These are phyloP conservation scores for Talaromyces adpressus DNA, from an alignment of 495 filamentous ascomycete genomes.

Conservation along the genomic window DNA sequence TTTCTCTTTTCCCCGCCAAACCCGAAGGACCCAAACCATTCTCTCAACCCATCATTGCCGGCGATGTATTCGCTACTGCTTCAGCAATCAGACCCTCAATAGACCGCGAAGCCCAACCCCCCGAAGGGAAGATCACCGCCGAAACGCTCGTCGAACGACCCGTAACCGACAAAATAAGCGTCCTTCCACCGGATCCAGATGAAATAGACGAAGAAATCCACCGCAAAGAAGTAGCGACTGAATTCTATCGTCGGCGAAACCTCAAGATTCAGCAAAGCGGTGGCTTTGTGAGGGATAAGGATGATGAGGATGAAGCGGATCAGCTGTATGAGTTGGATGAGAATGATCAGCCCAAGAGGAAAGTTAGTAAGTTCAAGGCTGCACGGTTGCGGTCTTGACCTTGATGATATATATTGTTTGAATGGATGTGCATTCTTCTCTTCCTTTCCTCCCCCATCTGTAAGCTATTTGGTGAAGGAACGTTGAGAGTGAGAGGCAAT, in stretches of 20 bases:
- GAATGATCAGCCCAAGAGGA: constrained; percentile 56
- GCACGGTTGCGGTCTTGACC: constrained; percentile 51
- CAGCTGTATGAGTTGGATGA: constrained; percentile 32
- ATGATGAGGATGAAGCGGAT: constrained; percentile 47
- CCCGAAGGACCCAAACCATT: constrained; percentile 39
- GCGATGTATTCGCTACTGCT: constrained; percentile 14
- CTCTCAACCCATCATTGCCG: constrained; percentile 35
- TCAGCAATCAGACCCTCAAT: constrained; percentile 1
- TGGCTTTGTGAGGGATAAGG: constrained; percentile 55
- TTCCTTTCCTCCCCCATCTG: neutral
- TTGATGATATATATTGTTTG: neutral
- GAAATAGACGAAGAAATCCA: constrained; percentile 68
- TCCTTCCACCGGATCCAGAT: constrained; percentile 48
- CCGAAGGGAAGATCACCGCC: constrained; percentile 51
- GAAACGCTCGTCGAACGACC: constrained; percentile 57
- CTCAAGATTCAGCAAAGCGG: constrained; percentile 71
- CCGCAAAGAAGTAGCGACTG: constrained; percentile 67
- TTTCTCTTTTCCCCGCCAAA: constrained; percentile 35
- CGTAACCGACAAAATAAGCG: constrained; percentile 15
- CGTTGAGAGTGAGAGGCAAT: neutral
- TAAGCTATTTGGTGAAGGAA: neutral
- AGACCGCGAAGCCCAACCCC: constrained; percentile 36
- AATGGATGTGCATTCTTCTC: neutral
- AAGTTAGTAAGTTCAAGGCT: constrained; percentile 84
- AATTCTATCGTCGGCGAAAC: constrained; percentile 76